Base-by-base conservation (phyloP, 2,329 filamentous ascomycete species). In the Phaeosphaeriaceae sp. region DNA sequence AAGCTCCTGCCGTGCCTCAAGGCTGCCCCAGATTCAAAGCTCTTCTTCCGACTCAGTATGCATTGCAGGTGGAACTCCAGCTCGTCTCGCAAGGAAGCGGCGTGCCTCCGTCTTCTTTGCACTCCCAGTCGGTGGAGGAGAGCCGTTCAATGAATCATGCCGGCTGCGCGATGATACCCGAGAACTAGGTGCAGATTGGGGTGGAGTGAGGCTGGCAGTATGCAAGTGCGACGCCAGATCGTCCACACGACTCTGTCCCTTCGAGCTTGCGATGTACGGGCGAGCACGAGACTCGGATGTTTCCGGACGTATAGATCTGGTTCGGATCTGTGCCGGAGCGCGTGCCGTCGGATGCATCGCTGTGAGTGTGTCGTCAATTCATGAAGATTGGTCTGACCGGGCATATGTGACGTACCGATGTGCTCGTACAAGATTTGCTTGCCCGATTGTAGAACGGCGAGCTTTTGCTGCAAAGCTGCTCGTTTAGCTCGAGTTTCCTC, bases 401-500 rank as follows among this genome's bases (percentile, higher is more conserved):
- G 35, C 13, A 42, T 6, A 42, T 42, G 19, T 26, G 8, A 49
- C 53, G 54, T 63, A 54, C 63, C 58, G 2, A 64, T 64, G 42
- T 71, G 64, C n/a, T 61, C 55, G 43, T 61, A 54, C 5, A 71
- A 32, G 10, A 66, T 57, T 5, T 52, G 35, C 43, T 67, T 70
- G 30, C 65, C 65, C 13, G 28, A 40, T 52, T 58, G 30, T 15
- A 71, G 54, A 35, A 55, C 61, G 8, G 50, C 46, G 2, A 71
- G 49, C 48, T 63, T 70, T 47, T 66, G 24, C 28, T 48, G 56
- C 35, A 69, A 52, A 1, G 42, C 28, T 2, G 40, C 32, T 8
- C 70, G 70, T 35, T 67, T 49, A 11, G 28, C 42, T 9, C 61
- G 59, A 19, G 61, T 58, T 6, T 70, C 68, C n/a, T 66, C 60